Conservation (phyloP, 2,329 filamentous ascomycete species). For the Triangularia setosa region DNA sequence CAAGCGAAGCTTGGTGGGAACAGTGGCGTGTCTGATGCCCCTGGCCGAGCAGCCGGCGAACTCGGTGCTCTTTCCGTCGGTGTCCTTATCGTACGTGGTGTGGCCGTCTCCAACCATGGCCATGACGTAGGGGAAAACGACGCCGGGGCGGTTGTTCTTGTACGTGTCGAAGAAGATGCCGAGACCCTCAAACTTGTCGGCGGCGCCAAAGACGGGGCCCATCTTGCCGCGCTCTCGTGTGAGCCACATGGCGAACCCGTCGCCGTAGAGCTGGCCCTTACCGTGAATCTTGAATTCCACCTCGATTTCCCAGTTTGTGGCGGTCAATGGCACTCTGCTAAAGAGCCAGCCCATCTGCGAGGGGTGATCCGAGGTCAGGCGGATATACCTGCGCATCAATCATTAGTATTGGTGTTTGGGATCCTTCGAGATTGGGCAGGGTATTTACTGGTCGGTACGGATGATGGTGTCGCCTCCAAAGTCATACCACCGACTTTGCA, state of each 20-base stretch:
- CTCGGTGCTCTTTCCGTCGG: constrained; percentile 91
- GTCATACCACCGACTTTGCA: constrained; percentile 98
- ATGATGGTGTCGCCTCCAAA: constrained; percentile 95
- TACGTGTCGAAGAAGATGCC: constrained; percentile 98
- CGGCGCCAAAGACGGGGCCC: constrained; percentile 83
- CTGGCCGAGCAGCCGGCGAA: constrained; percentile 92
- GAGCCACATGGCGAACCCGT: constrained; percentile 97
- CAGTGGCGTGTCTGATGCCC: constrained; percentile 73
- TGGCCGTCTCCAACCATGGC: constrained; percentile 94
- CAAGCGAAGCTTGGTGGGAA: constrained; percentile 80
- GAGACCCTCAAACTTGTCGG: constrained; percentile 87
- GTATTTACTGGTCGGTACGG: constrained; percentile 61
- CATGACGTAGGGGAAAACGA: constrained; percentile 97
- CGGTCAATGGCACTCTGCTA: constrained; percentile 88
- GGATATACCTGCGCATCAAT: constrained; percentile 67
- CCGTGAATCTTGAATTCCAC: constrained; percentile 94
- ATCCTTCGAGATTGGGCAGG: constrained; percentile 4
- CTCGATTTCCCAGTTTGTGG: constrained; percentile 98
- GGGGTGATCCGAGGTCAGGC: constrained; percentile 82
- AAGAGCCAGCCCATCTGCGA: constrained; percentile 93
- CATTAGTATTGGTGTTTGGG: background rate
- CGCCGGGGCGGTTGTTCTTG: constrained; percentile 97
- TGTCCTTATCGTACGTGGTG: constrained; percentile 84
- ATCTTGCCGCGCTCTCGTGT: constrained; percentile 82
- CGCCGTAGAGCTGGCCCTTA: constrained; percentile 83